Evolutionary conservation across 495 filamentous ascomycete species (phyloP).

Genomic region (Podospora anserina): DNA sequence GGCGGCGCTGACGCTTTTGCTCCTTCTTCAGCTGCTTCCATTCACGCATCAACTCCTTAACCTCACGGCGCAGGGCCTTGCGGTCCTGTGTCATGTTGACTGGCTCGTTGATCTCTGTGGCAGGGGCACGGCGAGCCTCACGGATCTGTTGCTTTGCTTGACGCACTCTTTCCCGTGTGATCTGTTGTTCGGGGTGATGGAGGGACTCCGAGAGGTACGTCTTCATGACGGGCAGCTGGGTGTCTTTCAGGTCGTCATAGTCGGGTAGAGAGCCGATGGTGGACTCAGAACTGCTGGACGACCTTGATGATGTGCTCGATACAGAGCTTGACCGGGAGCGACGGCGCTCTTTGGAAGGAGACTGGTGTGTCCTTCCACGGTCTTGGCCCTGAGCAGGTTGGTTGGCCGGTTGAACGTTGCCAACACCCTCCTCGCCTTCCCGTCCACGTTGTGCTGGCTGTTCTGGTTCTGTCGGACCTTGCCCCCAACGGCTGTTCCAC

Average conservation of each 20-base stretch:
- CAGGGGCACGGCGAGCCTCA: conserved; percentile 26
- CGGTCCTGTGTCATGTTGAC: conserved; percentile 22
- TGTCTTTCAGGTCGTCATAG: conserved; percentile 42
- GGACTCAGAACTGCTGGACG: conserved; percentile 37
- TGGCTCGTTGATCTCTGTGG: conserved; percentile 20
- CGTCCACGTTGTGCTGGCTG: not conserved
- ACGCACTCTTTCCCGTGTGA: conserved; percentile 43
- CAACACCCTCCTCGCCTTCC: conserved; percentile 2
- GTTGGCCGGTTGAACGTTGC: not conserved
- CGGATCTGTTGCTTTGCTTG: conserved; percentile 38
- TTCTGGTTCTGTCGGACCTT: not conserved
- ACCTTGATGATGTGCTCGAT: conserved; percentile 26
- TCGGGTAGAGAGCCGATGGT: conserved; percentile 47
- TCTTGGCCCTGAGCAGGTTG: not conserved
- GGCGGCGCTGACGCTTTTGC: conserved; percentile 32
- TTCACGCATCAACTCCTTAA: conserved; percentile 35
- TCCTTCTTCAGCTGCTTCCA: conserved; percentile 43
- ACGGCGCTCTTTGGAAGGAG: not conserved
- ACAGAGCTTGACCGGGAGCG: conserved; percentile 20
- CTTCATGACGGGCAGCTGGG: conserved; percentile 40
- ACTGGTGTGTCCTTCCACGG: not conserved
- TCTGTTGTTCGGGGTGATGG: conserved; percentile 40
- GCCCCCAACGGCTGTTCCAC: not conserved
- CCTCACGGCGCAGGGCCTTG: conserved; percentile 38
- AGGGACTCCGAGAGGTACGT: conserved; percentile 40